Conservation (phyloP, 768 basidiomycete genomes). For the Royoungia palumana region DNA sequence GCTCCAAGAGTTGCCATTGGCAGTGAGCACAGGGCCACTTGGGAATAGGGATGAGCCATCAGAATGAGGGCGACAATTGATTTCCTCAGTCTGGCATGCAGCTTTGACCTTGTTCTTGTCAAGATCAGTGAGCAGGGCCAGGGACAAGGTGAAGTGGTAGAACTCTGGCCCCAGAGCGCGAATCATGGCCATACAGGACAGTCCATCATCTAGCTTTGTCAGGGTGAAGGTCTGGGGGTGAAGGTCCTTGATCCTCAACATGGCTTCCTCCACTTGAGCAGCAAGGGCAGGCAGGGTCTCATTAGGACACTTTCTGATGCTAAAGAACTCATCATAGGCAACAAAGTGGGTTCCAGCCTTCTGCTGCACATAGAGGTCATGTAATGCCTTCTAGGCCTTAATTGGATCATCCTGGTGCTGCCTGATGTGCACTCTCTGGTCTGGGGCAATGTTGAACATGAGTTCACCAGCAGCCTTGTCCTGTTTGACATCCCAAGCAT, state of each 20-base stretch:
- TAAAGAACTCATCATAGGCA: constrained; percentile 8
- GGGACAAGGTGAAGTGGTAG: constrained; percentile 9
- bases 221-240: no score
- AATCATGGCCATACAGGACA: no score
- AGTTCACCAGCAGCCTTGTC: constrained; percentile 1
- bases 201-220: not conserved
- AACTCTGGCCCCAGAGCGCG: constrained; percentile 5
- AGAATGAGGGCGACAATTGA: not conserved
- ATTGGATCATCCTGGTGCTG: not conserved
- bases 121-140: constrained; percentile 3
- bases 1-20: no score
- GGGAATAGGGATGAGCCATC: no score
- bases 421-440: not conserved
- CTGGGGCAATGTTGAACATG: not conserved
- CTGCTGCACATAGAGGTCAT: constrained; percentile 1
- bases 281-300: constrained; percentile 3
- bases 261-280: constrained; percentile 1
- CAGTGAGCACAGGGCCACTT: no score
- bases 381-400: not conserved
- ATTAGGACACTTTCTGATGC: constrained; percentile 2
- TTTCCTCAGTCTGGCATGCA: not conserved
- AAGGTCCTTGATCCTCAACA: constrained; percentile 9
- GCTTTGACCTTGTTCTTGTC: constrained; percentile 10
- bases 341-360: constrained; percentile 3
- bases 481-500: constrained; percentile 1